phyloP scores from a whole-genome alignment of 2,329 filamentous ascomycete genomes.

The Pestalotiopsis sp. region DNA sequence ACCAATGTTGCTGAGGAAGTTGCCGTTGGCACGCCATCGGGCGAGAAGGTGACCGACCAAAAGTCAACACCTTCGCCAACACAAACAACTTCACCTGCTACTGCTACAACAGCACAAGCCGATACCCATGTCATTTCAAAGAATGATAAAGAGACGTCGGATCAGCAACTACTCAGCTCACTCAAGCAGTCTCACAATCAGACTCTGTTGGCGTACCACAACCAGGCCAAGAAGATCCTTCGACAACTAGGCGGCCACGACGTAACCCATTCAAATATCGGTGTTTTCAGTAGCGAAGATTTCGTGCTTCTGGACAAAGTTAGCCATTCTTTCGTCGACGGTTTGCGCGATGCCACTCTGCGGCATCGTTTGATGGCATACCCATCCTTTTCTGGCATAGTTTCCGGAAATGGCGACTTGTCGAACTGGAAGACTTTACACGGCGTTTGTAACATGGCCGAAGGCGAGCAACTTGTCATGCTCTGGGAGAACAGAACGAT shows the following conservation, averaged over 20 bases:
- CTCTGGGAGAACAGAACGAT: constrained; percentile 42
- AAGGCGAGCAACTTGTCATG: constrained; percentile 57
- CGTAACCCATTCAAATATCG: constrained; percentile 47
- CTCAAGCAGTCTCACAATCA: constrained; percentile 46
- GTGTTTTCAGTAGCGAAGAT: constrained; percentile 46
- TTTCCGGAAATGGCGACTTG: constrained; percentile 37
- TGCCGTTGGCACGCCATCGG: constrained; percentile 26
- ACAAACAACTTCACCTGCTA: not conserved
- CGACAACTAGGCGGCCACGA: constrained; percentile 53
- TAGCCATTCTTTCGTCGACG: constrained; percentile 55
- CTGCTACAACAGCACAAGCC: not conserved
- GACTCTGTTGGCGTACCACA: constrained; percentile 49
- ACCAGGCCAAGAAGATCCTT: constrained; percentile 50
- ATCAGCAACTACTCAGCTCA: constrained; percentile 17
- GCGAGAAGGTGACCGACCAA: constrained; percentile 1
- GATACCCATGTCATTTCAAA: constrained; percentile 19
- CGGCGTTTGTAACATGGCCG: constrained; percentile 56
- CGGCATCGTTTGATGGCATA: constrained; percentile 46
- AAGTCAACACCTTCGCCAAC: not conserved
- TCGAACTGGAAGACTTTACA: constrained; percentile 49
- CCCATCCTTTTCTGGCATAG: constrained; percentile 47
- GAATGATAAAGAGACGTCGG: not conserved
- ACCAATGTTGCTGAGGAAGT: constrained; percentile 37
- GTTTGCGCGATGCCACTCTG: constrained; percentile 51
- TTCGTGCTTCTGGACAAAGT: constrained; percentile 53